phyloP scores from a whole-genome alignment of 2,329 filamentous ascomycete species.

The Beauveria caledonica region DNA sequence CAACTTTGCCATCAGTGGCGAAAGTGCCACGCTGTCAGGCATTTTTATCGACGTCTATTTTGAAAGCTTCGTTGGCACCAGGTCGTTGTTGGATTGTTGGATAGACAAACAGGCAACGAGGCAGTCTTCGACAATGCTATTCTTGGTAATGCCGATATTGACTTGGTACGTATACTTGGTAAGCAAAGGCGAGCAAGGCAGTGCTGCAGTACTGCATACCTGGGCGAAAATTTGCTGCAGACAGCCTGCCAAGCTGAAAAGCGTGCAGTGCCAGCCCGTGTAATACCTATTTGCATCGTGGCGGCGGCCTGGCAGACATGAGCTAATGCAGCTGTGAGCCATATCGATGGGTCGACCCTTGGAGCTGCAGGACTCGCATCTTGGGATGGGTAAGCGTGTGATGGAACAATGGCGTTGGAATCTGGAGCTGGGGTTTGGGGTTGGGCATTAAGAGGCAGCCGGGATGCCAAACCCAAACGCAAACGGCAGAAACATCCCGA shows the following conservation, averaged over 20 bases:
- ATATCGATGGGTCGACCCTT: background rate
- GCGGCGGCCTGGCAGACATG: background rate
- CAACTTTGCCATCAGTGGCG: background rate
- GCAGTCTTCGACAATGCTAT: background rate
- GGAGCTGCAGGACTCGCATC: conserved; percentile 13
- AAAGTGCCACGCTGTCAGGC: conserved; percentile 7
- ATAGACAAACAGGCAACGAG: background rate
- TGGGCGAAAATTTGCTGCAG: background rate
- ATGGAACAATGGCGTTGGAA: conserved; percentile 15
- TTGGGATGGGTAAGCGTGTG: background rate
- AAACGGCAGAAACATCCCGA: conserved; percentile 2
- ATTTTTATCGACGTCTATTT: background rate
- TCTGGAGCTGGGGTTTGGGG: conserved; percentile 11
- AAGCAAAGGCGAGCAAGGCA: background rate
- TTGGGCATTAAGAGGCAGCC: conserved; percentile 11
- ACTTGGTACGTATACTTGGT: background rate
- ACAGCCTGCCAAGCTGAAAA: conserved; percentile 7
- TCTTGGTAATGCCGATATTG: background rate
- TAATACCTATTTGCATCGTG: background rate
- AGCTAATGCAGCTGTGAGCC: conserved; percentile 2
- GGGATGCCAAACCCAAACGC: background rate
- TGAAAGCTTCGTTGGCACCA: background rate
- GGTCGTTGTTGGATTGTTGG: background rate
- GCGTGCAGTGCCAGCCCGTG: background rate
- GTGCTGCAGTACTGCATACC: background rate